phyloP scores from a whole-genome alignment of 2,329 filamentous ascomycete genomes.

The Ascochyta lentis region DNA sequence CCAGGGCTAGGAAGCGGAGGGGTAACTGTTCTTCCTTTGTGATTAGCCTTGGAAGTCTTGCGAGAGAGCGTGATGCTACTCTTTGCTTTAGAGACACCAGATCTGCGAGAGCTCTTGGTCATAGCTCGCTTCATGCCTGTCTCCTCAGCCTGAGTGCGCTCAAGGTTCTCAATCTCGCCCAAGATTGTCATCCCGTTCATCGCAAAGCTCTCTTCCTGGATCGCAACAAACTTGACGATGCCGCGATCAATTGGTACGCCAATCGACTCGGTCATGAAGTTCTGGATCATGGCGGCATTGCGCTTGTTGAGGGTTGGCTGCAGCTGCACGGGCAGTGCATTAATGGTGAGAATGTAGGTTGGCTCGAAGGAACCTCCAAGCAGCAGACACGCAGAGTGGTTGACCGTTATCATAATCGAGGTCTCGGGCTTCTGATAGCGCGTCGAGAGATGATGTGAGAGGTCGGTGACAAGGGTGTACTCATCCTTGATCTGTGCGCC shows the following conservation, averaged over 20 bases:
- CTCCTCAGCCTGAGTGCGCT: slow-evolving; percentile 53
- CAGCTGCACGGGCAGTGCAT: slow-evolving; percentile 71
- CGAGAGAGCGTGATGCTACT: slow-evolving; percentile 47
- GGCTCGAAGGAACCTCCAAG: slow-evolving; percentile 79
- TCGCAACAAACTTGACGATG: slow-evolving; percentile 73
- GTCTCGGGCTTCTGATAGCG: slow-evolving; percentile 77
- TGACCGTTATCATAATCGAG: slow-evolving; percentile 76
- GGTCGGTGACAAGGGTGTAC: slow-evolving; percentile 73
- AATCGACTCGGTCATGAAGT: slow-evolving; percentile 74
- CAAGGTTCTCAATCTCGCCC: slow-evolving; percentile 69
- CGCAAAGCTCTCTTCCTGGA: slow-evolving; percentile 74
- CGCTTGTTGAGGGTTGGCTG: slow-evolving; percentile 79
- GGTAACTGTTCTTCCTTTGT: slow-evolving; percentile 35
- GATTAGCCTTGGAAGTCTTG: slow-evolving; percentile 39
- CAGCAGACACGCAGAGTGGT: slow-evolving; percentile 76
- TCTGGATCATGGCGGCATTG: slow-evolving; percentile 78
- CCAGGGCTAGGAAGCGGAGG: slow-evolving; percentile 44
- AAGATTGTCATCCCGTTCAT: slow-evolving; percentile 73
- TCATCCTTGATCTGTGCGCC: slow-evolving; percentile 73
- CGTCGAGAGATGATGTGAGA: slow-evolving; percentile 74
- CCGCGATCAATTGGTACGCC: slow-evolving; percentile 71
- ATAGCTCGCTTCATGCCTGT: slow-evolving; percentile 52
- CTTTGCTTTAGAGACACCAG: slow-evolving; percentile 44
- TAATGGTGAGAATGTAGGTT: slow-evolving; percentile 79
- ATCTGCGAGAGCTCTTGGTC: slow-evolving; percentile 46